Evolutionary conservation across 345 rosid genomes (phyloP).

Genomic region (Turnera subulata): DNA sequence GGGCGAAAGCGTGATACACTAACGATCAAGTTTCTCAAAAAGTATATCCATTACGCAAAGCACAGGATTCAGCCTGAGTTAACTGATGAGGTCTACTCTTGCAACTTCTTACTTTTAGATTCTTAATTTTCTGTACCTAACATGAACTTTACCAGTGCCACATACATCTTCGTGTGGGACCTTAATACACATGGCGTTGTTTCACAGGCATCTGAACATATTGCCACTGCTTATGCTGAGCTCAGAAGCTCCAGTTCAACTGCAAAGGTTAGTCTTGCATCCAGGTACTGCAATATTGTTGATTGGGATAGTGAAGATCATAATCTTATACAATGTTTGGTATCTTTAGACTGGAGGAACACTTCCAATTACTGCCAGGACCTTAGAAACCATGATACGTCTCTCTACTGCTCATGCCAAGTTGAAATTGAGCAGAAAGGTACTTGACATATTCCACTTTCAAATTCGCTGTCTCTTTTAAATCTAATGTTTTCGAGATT

Average conservation of each 20-base stretch:
- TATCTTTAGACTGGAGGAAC: conserved; percentile 89
- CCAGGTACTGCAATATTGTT: neutral
- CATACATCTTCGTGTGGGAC: no score
- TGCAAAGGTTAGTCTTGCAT: conserved; percentile 48
- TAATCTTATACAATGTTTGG: conserved; percentile 15
- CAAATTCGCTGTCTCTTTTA: neutral
- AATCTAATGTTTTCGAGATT: neutral
- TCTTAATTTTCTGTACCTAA: no score
- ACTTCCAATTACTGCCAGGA: conserved; percentile 96
- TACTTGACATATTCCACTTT: conserved; percentile 25
- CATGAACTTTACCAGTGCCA: no score
- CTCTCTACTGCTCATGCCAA: conserved; percentile 98
- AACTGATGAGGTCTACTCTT: conserved; percentile 68
- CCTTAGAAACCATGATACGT: conserved; percentile 94
- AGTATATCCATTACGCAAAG: conserved; percentile 97
- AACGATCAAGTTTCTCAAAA: conserved; percentile 79
- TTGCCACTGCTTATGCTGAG: conserved; percentile 93
- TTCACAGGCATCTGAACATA: conserved; percentile 81
- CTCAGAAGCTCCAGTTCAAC: conserved; percentile 75
- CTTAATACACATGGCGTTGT: no score
- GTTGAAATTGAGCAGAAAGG: conserved; percentile 86
- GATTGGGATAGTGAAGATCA: neutral
- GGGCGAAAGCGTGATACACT: conserved; percentile 77
- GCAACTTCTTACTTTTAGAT: neutral
- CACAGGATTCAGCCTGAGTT: conserved; percentile 90